These are phyloP conservation scores for Casuarina cunninghamiana DNA, from an alignment of 306 rosid genomes.

Conservation along the genomic window DNA sequence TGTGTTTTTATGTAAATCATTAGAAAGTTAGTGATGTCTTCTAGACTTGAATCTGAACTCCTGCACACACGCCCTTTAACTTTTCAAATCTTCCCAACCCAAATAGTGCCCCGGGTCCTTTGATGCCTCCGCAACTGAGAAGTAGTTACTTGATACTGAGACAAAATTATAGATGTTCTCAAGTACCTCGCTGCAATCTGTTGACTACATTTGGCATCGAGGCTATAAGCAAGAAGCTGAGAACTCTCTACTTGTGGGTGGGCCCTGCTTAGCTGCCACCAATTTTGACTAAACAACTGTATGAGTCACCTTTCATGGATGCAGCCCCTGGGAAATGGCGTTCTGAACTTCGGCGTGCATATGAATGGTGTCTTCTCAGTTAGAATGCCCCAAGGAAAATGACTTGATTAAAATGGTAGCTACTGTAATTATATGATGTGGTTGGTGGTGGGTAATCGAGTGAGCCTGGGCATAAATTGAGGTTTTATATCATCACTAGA, in stretches of 20 bases:
- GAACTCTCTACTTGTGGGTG: background rate
- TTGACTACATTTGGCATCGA: background rate
- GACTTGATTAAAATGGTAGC: background rate
- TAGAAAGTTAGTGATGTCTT: slow-evolving; percentile 31
- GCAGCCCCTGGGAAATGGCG: background rate
- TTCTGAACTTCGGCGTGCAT: background rate
- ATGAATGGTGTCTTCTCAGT: background rate
- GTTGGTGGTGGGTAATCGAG: background rate
- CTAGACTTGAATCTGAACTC: slow-evolving; percentile 2
- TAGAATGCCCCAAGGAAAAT: background rate
- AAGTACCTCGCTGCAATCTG: slow-evolving; percentile 4
- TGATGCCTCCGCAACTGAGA: background rate
- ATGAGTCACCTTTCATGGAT: background rate
- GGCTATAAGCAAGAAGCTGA: background rate
- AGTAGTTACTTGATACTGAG: slow-evolving; percentile 11
- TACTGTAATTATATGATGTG: background rate
- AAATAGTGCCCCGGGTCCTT: background rate
- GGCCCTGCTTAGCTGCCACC: background rate
- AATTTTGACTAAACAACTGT: background rate
- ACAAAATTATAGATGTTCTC: slow-evolving; percentile 10
- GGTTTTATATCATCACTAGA: background rate
- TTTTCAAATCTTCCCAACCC: slow-evolving; percentile 1
- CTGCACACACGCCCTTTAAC: background rate
- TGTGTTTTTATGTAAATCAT: slow-evolving; percentile 60
- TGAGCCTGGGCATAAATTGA: background rate